Evolutionary conservation across 2,329 filamentous ascomycete genomes (phyloP).

Genomic region (Proliferodiscus dingleyae): DNA sequence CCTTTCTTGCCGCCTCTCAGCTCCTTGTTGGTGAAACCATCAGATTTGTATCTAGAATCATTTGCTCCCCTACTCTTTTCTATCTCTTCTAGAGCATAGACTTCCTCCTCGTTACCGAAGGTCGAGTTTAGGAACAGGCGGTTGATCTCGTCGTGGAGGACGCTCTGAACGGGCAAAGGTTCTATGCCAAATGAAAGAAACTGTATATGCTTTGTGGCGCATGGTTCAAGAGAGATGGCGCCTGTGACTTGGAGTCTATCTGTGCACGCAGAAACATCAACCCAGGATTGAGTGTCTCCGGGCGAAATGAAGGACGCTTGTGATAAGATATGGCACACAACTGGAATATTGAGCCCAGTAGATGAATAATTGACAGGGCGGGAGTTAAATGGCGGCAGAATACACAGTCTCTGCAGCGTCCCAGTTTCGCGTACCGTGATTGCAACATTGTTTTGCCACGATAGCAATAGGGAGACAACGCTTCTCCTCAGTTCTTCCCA

Average conservation of each 20-base stretch:
- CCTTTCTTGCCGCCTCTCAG: slow-evolving; percentile 53
- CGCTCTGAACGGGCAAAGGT: slow-evolving; percentile 58
- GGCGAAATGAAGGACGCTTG: slow-evolving; percentile 61
- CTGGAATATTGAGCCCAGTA: slow-evolving; percentile 14
- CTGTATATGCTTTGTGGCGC: slow-evolving; percentile 67
- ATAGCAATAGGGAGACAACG: slow-evolving; percentile 62
- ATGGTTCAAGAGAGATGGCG: slow-evolving; percentile 65
- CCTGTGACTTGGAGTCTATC: slow-evolving; percentile 60
- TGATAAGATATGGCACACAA: slow-evolving; percentile 50
- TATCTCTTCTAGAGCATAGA: slow-evolving; percentile 31
- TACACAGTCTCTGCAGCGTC: slow-evolving; percentile 17
- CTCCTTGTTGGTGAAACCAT: slow-evolving; percentile 47
- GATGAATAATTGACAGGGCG: background rate
- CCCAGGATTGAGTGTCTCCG: slow-evolving; percentile 55
- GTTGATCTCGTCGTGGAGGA: slow-evolving; percentile 76
- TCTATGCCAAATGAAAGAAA: slow-evolving; percentile 75
- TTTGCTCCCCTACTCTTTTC: slow-evolving; percentile 34
- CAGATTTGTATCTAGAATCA: slow-evolving; percentile 40
- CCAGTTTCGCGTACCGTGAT: slow-evolving; percentile 53
- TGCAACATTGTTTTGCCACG: slow-evolving; percentile 55
- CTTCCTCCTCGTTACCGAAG: slow-evolving; percentile 62
- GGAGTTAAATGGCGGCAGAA: slow-evolving; percentile 19
- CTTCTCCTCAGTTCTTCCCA: slow-evolving; percentile 45
- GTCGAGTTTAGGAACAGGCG: slow-evolving; percentile 67
- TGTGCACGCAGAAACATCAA: slow-evolving; percentile 63